Conservation (phyloP, 768 basidiomycete species). For the Paxillus ammoniavirescens region DNA sequence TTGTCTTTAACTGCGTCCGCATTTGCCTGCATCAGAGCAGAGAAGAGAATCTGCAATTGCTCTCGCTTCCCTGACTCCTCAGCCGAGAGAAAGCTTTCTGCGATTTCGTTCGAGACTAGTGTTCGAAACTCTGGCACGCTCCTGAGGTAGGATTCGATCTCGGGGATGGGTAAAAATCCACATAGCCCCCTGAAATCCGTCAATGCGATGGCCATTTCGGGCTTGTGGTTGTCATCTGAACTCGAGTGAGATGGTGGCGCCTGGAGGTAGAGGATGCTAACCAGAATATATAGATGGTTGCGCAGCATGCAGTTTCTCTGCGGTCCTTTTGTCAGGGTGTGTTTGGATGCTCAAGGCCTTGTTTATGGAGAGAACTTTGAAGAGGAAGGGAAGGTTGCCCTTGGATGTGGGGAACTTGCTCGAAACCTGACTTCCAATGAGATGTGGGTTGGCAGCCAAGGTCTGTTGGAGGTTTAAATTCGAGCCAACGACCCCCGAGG, state of each 20-base stretch:
- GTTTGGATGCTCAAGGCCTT: constrained; percentile 91
- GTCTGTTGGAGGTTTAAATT: constrained; percentile 51
- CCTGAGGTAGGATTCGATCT: constrained; percentile 66
- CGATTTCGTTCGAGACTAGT: constrained; percentile 60
- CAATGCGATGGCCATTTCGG: constrained; percentile 97
- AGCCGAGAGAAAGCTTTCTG: constrained; percentile 50
- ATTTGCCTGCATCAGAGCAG: constrained; percentile 81
- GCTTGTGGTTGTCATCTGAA: constrained; percentile 93
- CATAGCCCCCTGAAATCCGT: constrained; percentile 89
- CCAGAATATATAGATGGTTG: constrained; percentile 91
- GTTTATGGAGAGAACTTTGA: constrained; percentile 88
- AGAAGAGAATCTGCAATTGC: constrained; percentile 73
- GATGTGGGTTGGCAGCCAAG: constrained; percentile 61
- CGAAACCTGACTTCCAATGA: constrained; percentile 63
- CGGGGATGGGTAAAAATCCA: constrained; percentile 82
- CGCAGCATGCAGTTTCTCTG: constrained; percentile 61
- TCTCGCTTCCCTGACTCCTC: constrained; percentile 35
- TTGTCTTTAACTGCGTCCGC: constrained; percentile 48
- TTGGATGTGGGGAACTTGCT: constrained; percentile 50
- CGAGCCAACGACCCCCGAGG: constrained; percentile 53
- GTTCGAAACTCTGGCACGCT: constrained; percentile 73
- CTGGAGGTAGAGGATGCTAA: constrained; percentile 28
- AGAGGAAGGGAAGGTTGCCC: constrained; percentile 85
- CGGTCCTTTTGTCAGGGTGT: constrained; percentile 86
- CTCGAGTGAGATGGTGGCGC: constrained; percentile 8